Percentiles rank a stretch among this genome's conserved stretches.
Evolutionary conservation across 2,329 filamentous ascomycete genomes (phyloP).

Genomic region (Pseudogymnoascus destructans): DNA sequence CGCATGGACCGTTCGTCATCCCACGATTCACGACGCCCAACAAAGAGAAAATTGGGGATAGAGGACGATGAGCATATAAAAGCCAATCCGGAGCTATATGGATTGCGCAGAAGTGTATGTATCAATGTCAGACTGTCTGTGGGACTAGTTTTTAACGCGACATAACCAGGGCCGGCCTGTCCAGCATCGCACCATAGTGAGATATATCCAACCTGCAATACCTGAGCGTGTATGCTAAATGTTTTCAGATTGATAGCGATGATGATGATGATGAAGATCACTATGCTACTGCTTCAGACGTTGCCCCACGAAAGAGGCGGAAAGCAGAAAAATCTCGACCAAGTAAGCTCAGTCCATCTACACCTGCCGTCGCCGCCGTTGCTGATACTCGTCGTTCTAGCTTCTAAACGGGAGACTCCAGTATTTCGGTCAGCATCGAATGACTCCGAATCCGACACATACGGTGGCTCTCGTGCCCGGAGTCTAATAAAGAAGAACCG

Average conservation of each 20-base stretch:
- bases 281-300: slow-evolving; percentile 63
- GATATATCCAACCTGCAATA: slow-evolving; percentile 20
- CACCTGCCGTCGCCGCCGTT: slow-evolving; percentile 12
- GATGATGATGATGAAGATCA: slow-evolving; percentile 32
- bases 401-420: slow-evolving; percentile 48
- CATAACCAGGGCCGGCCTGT: slow-evolving; percentile 38
- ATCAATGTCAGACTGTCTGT: slow-evolving; percentile 24
- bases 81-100: slow-evolving; percentile 89
- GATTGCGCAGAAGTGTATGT: slow-evolving; percentile 79
- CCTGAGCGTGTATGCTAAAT: slow-evolving; percentile 16
- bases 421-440: slow-evolving; percentile 39
- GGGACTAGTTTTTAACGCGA: slow-evolving; percentile 10
- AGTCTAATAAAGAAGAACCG: slow-evolving; percentile 64
- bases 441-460: slow-evolving; percentile 61
- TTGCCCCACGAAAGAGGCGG: slow-evolving; percentile 49
- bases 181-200: slow-evolving; percentile 41
- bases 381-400: slow-evolving; percentile 27
- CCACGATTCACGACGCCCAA: slow-evolving; percentile 51
- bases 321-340: slow-evolving; percentile 52
- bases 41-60: slow-evolving; percentile 58
- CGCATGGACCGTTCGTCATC: slow-evolving; percentile 50
- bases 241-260: slow-evolving; percentile 42
- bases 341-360: slow-evolving; percentile 35
- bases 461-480: slow-evolving; percentile 62
- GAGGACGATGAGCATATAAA: slow-evolving; percentile 75